These are phyloP conservation scores for Candida silvicultrix DNA, from an alignment of 805 yeast genomes.

Conservation along the genomic window DNA sequence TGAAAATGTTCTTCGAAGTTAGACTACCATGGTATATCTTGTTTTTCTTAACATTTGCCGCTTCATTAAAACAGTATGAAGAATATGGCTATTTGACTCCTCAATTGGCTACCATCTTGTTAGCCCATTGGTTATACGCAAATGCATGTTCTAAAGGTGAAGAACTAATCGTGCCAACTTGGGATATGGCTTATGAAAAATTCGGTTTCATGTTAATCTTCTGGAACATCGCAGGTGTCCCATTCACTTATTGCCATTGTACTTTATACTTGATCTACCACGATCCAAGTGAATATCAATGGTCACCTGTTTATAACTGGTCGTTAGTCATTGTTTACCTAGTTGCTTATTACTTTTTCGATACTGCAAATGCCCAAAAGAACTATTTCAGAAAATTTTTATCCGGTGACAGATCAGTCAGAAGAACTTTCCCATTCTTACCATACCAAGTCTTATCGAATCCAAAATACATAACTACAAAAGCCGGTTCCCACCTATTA, in stretches of 20 bases:
- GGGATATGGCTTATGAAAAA: constrained; percentile 99
- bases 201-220: constrained; percentile 98
- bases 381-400: constrained; percentile 80
- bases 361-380: constrained; percentile 92
- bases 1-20: constrained; percentile 97
- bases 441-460: constrained; percentile 78
- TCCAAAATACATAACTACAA: constrained; percentile 81
- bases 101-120: constrained; percentile 63
- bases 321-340: constrained; percentile 51
- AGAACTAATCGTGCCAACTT: constrained; percentile 92
- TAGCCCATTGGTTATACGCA: constrained; percentile 92
- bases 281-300: constrained; percentile 74
- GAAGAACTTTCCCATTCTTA: constrained; percentile 91
- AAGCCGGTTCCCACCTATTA: constrained; percentile 76
- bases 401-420: constrained; percentile 69
- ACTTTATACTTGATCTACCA: constrained; percentile 79
- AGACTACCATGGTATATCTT: constrained; percentile 95
- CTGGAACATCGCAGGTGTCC: constrained; percentile 99
- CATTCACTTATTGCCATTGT: constrained; percentile 95
- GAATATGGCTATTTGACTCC: constrained; percentile 72
- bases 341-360: constrained; percentile 85
- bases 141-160: constrained; percentile 98
- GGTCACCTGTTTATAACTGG: constrained; percentile 58
- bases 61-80: constrained; percentile 75
- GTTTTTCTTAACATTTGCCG: constrained; percentile 68